These are phyloP conservation scores for Paulownia fortunei DNA, from an alignment of 257 asterid species.

Conservation along the genomic window DNA sequence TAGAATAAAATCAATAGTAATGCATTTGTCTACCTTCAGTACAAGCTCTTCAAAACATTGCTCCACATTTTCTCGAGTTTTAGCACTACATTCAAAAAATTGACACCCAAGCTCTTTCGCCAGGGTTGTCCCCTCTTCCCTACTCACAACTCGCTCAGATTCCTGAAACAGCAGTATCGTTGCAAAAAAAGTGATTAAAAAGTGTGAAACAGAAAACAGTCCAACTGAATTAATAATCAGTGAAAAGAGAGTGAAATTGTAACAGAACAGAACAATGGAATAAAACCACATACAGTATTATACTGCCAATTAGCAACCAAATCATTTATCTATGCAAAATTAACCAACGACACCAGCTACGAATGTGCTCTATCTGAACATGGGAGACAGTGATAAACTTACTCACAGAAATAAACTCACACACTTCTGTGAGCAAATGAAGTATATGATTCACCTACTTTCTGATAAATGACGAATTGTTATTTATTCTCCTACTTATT, in stretches of 20 bases:
- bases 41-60: conserved; percentile 80
- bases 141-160: conserved; percentile 75
- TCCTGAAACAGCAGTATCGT: conserved; percentile 52
- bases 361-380: conserved; percentile 5
- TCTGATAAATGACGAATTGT: background rate
- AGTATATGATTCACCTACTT: background rate
- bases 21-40: conserved; percentile 56
- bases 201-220: background rate
- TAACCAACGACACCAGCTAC: background rate
- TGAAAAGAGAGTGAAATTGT: background rate
- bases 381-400: background rate
- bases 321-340: background rate
- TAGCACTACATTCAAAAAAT: conserved; percentile 91
- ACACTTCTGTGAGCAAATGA: background rate
- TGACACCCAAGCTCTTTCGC: conserved; percentile 83
- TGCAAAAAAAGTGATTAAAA: background rate
- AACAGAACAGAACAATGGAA: background rate
- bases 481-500: background rate
- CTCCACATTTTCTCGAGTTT: conserved; percentile 87
- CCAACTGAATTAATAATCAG: background rate
- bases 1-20: conserved; percentile 16
- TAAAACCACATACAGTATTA: background rate
- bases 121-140: conserved; percentile 79
- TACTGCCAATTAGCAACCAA: background rate
- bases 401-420: background rate